Evolutionary conservation across 257 asterid species (phyloP).

Genomic region (Ocimum tenuiflorum): DNA sequence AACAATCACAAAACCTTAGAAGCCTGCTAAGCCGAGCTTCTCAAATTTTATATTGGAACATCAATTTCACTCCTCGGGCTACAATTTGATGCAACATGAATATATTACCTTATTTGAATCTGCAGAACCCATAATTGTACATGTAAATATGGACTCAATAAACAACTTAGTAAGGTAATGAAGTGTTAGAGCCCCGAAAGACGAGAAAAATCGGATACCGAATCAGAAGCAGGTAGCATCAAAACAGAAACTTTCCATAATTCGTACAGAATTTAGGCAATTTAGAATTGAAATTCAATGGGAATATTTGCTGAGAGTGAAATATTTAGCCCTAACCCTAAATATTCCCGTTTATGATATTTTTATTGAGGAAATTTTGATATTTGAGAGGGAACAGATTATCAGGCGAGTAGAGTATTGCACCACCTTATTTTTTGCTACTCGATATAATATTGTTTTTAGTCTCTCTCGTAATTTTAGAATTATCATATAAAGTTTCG

Average conservation of each 20-base stretch:
- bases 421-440: constrained; percentile 12
- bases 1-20: constrained; percentile 12
- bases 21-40: constrained; percentile 15
- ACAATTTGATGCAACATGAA: constrained; percentile 15
- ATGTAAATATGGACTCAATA: not conserved
- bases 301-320: constrained; percentile 20
- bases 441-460: no score
- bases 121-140: constrained; percentile 17
- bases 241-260: constrained; percentile 18
- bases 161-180: not conserved
- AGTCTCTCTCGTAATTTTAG: no score
- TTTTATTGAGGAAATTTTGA: constrained; percentile 11
- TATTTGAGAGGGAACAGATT: constrained; percentile 19
- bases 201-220: not conserved
- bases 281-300: constrained; percentile 11
- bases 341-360: constrained; percentile 26
- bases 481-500: no score
- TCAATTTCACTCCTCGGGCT: constrained; percentile 11
- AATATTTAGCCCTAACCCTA: constrained; percentile 31
- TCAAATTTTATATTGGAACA: constrained; percentile 4
- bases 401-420: constrained; percentile 31
- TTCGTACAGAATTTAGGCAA: constrained; percentile 4
- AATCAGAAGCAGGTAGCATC: constrained; percentile 18
- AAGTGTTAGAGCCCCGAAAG: constrained; percentile 4
- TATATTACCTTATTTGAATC: constrained; percentile 14